Evolutionary conservation across 148 eudicot genomes (phyloP), one percentile per base, ranked within the genome.

Genomic region (Bassia scoparia): DNA sequence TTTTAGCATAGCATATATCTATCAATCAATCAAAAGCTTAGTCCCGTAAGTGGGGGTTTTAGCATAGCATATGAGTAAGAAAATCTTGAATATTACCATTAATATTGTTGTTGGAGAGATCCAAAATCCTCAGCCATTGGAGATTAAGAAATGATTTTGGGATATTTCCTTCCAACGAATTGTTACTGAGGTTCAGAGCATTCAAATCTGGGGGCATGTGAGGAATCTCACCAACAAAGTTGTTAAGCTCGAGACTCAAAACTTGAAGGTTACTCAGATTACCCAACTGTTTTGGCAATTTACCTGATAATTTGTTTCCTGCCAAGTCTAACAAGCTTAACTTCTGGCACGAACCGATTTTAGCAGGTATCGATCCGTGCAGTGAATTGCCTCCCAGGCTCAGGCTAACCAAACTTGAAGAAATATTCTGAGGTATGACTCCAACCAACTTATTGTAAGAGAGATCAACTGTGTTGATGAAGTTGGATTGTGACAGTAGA

Each of bases 61-160:
- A 74, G 87, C 81, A 76, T 38, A 0, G 14, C 78, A 89, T 62
- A 7, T 1, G 0, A 16, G 54, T 16, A 59, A 93, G 63, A 50
- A 13, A 85, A 0, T n/a, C 27, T 14, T 97, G 97, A 52, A 93
- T 84, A 16, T 46, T 37, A 52, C 97, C 95, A 4, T 76, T 71
- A 73, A 93, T 88, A 24, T 59, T 73, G 68, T 93, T 93, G 80
- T 85, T 75, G 9, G 97, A 93, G 5, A 90, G 95, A 79, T 90
- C 97, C 79, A 93, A 43, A 20, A 90, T 83, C 74, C 90, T 86
- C 50, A 90, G 49, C 20, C 21, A 56, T 86, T 73, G 53, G 16
- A 54, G 13, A 68, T 50, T 10, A 90, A 89, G 71, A 33, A 72
- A 70, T 9, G 68, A 61, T 12, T 30, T 6, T 3, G 97, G 97